Evolutionary conservation across 2,329 filamentous ascomycete species (phyloP), one percentile per base, ranked within the genome.

Genomic region (Aureobasidium sp.): DNA sequence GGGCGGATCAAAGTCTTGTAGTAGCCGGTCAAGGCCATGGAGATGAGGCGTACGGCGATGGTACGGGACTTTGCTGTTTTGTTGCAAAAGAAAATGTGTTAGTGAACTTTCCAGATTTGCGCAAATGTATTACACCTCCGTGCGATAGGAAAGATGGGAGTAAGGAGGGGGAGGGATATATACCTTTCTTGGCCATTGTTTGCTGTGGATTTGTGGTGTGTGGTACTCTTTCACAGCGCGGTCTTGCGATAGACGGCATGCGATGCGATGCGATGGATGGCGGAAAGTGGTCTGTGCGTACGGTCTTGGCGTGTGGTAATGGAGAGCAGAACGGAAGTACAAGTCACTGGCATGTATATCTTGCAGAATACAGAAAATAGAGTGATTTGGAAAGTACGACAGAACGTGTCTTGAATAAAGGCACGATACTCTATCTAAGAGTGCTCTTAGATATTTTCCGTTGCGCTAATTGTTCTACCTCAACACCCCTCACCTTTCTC

Each of bases 1-100:
- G 94, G 95, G 67, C 97, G 91, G 72, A 91, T 87, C 80, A 97
- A 90, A 63, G 94, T 97, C 81, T 95, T 95, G 87, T 95, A 99
- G 87, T 94, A 99, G 76, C 96, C 96, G 31, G 96, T 99, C 91
- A 97, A 91, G 78, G 96, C 96, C 96, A 99, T 99, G 70, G 94
- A 97, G 79, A 99, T 86, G 72, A 99, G 91, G 78, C 96, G 95
- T 79, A 98, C 95, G 77, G 93, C 89, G 78, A 99, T 91, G 71
- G 95, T 91, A 79, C 97, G 94, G 77, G 95, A 93, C 86, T 98
- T 98, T 68, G 86, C 94, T 97, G 78, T 67, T 29, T 8, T 16
- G 5, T 20, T n/a, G 33, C 33, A n/a, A n/a, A n/a, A n/a, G n/a
- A 5, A 29, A 25, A 27, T 10, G 16, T 6, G 53, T 67, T 31